Conservation (phyloP, 441 rosid genomes). For the Adansonia grandidieri region DNA sequence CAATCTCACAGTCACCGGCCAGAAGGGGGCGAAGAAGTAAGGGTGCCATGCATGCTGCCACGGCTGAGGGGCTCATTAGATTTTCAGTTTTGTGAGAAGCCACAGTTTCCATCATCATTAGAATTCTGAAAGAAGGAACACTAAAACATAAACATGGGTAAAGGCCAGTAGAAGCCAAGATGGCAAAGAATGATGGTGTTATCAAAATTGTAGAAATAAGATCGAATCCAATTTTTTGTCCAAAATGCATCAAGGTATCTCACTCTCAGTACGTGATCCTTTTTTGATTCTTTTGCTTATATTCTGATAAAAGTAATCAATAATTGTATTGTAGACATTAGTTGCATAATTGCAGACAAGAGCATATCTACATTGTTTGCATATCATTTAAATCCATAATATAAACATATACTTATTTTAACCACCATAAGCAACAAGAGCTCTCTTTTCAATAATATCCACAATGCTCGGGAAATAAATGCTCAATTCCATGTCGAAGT, state of each 20-base stretch:
- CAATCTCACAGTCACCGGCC: conserved; percentile 95
- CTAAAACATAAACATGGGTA: conserved; percentile 20
- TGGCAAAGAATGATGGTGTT: background rate
- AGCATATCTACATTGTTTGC: background rate
- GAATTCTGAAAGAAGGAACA: conserved; percentile 61
- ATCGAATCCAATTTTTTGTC: background rate
- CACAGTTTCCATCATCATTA: conserved; percentile 88
- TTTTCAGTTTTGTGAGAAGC: conserved; percentile 78
- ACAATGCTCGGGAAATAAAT: conserved; percentile 16
- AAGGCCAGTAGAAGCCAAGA: conserved; percentile 25
- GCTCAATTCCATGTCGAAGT: background rate
- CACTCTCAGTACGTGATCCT: background rate
- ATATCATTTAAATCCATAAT: conserved; percentile 11
- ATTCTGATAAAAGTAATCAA: background rate
- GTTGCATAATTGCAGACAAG: background rate
- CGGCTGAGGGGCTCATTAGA: conserved; percentile 97
- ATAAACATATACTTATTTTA: conserved; percentile 7
- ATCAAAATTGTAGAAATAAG: background rate
- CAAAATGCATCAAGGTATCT: conserved; percentile 1
- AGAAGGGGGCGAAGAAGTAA: conserved; percentile 98
- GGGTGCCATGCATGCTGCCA: conserved; percentile 99
- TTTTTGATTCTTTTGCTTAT: background rate
- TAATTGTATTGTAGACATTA: conserved; percentile 4
- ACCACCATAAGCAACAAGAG: conserved; percentile 8
- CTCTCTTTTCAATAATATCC: conserved; percentile 2